Evolutionary conservation across 805 yeast species (phyloP), one percentile per base, ranked within the genome.

Genomic region (Teunomyces stri): DNA sequence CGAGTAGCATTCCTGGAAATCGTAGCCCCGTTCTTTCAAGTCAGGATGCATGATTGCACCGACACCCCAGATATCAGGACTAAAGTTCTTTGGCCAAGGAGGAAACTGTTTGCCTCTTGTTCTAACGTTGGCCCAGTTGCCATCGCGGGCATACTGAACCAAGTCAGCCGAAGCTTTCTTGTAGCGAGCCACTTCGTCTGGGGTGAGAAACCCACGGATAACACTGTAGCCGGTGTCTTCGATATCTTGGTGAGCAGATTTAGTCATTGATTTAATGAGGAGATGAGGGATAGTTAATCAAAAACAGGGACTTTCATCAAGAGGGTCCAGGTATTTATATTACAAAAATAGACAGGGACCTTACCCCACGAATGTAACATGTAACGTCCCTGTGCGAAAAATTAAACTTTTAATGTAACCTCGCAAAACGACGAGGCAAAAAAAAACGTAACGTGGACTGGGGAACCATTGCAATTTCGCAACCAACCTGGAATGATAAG

Each of bases 51-150:
- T 59, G 39, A 77, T 63, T 6, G 78, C 78, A 4, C 74, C 59
- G 7, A 77, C 65, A 0, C 82, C 82, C 82, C 82, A 77, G 47
- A 77, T 76, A 49, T 77, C 81, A 3, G 80, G 80, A 45, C 69
- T 68, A 53, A 68, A 73, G 47, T 74, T 72, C 45, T 62, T 64
- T 13, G 80, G 80, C 82, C 82, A 77, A n/a, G 82, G 82, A 6
- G 82, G 82, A 53, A 77, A 77, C 54, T 77, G 82, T 51, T 77
- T 77, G 5, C 80, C 81, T 40, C 73, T 59, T 3, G 80, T 74
- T 51, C 82, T 65, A 12, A 76, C 79, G 42, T 69, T 64, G 12
- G 72, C 64, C 81, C 81, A 77, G 15, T 71, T 61, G 3, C 82
- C 82, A 3, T 59, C 66, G 38, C 82, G 60, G 13, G 80, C 79